Evolutionary conservation across 768 basidiomycete species (phyloP).

Genomic region (Rhizopogon vesiculosus): DNA sequence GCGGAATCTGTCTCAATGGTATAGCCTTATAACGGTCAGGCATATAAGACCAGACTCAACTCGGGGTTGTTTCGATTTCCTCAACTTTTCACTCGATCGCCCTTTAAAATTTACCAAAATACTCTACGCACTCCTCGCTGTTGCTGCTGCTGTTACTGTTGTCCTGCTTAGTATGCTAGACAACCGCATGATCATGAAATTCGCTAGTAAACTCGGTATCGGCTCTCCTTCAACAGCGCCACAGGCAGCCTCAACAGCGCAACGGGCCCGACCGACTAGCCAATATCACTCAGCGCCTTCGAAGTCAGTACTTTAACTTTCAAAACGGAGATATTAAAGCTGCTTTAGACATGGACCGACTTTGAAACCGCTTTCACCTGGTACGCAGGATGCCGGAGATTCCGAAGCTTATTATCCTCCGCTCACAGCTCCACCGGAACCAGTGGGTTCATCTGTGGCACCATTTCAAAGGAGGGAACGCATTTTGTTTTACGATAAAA

Average conservation of each 20-base stretch:
- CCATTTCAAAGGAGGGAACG: slow-evolving; percentile 29
- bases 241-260: slow-evolving; percentile 11
- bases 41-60: slow-evolving; percentile 17
- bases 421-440: slow-evolving; percentile 25
- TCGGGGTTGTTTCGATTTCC: not conserved
- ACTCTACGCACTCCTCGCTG: slow-evolving; percentile 17
- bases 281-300: slow-evolving; percentile 15
- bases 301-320: slow-evolving; percentile 9
- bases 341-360: slow-evolving; percentile 6
- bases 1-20: slow-evolving; percentile 7
- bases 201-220: slow-evolving; percentile 21
- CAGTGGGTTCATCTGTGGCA: slow-evolving; percentile 23
- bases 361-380: slow-evolving; percentile 10
- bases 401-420: slow-evolving; percentile 23
- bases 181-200: slow-evolving; percentile 27
- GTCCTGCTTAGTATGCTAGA: slow-evolving; percentile 27
- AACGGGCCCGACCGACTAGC: slow-evolving; percentile 16
- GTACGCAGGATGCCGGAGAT: slow-evolving; percentile 4
- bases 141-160: slow-evolving; percentile 11
- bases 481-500: slow-evolving; percentile 62
- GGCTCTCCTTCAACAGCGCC: slow-evolving; percentile 18
- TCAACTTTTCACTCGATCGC: slow-evolving; percentile 7
- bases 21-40: slow-evolving; percentile 21
- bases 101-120: slow-evolving; percentile 17
- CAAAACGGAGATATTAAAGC: not conserved